These are phyloP conservation scores for Cryptosporidium viatorum DNA, from an alignment of 169 alveolate species.

Conservation along the genomic window DNA sequence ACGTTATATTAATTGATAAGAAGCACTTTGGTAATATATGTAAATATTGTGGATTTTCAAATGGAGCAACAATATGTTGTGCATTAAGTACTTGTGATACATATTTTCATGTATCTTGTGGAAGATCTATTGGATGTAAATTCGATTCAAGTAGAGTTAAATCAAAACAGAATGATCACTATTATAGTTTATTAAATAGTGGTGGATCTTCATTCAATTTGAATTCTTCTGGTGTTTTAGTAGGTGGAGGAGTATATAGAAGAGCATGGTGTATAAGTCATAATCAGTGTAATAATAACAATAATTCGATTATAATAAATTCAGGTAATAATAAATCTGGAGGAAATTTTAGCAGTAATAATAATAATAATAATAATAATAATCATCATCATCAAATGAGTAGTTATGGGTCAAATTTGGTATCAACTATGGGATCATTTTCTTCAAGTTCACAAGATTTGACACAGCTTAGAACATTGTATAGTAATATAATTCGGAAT, in stretches of 20 bases:
- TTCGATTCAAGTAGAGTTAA: slow-evolving; percentile 35
- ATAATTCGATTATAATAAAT: neutral
- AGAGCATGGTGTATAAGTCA: slow-evolving; percentile 64
- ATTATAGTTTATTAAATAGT: neutral
- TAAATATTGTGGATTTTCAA: slow-evolving; percentile 50
- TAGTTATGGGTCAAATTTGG: neutral
- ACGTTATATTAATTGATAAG: slow-evolving; percentile 31
- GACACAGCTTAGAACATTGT: neutral
- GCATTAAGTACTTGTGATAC: slow-evolving; percentile 23
- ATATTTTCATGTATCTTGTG: slow-evolving; percentile 67
- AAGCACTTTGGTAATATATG: slow-evolving; percentile 45
- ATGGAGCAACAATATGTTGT: slow-evolving; percentile 42
- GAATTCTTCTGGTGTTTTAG: neutral
- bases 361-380: too few relatives aligned
- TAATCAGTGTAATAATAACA: slow-evolving; percentile 21
- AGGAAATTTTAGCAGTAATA: neutral
- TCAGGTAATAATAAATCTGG: neutral
- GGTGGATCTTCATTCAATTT: neutral
- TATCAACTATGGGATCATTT: neutral
- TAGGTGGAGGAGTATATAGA: slow-evolving; percentile 14
- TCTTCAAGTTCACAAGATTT: slow-evolving; percentile 27
- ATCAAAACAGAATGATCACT: slow-evolving; percentile 29
- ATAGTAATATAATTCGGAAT: slow-evolving; percentile 28
- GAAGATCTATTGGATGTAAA: slow-evolving; percentile 54
- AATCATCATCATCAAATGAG: too few relatives aligned